phyloP scores from a whole-genome alignment of 768 basidiomycete genomes.

The Albatrellus ellisii region DNA sequence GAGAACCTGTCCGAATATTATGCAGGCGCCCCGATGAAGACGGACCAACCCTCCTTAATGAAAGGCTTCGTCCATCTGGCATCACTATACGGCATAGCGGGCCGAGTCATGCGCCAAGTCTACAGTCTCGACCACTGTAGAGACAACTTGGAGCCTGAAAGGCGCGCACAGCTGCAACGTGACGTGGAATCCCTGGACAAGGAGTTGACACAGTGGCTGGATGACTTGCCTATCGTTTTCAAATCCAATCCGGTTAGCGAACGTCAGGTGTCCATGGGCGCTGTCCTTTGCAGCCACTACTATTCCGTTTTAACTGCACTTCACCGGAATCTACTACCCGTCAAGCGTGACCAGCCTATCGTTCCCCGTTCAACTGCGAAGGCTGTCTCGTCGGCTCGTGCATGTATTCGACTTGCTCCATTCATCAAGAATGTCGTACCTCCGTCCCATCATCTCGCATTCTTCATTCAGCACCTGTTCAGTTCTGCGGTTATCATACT shows the following conservation, averaged over 20 bases:
- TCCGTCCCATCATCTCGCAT: conserved; percentile 75
- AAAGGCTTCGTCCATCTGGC: conserved; percentile 65
- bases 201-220: conserved; percentile 74
- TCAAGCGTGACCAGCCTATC: conserved; percentile 56
- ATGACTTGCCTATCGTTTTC: conserved; percentile 60
- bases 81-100: conserved; percentile 74
- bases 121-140: conserved; percentile 62
- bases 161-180: conserved; percentile 61
- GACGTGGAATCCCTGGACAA: conserved; percentile 68
- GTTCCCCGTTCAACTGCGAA: conserved; percentile 64
- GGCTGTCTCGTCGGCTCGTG: conserved; percentile 75
- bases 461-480: conserved; percentile 84
- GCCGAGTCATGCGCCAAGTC: conserved; percentile 68
- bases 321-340: conserved; percentile 79
- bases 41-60: conserved; percentile 60
- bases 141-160: conserved; percentile 60
- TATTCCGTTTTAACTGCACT: conserved; percentile 81
- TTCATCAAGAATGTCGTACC: conserved; percentile 78
- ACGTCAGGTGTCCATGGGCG: conserved; percentile 76
- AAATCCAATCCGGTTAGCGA: conserved; percentile 62
- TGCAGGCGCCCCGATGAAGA: conserved; percentile 43
- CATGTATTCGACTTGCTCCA: conserved; percentile 74
- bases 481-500: conserved; percentile 80
- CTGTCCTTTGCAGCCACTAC: conserved; percentile 79
- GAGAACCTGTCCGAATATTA: conserved; percentile 62